Base-by-base conservation (phyloP, 371 early-diverging fungal species). In the Rhizopus stolonifer region DNA sequence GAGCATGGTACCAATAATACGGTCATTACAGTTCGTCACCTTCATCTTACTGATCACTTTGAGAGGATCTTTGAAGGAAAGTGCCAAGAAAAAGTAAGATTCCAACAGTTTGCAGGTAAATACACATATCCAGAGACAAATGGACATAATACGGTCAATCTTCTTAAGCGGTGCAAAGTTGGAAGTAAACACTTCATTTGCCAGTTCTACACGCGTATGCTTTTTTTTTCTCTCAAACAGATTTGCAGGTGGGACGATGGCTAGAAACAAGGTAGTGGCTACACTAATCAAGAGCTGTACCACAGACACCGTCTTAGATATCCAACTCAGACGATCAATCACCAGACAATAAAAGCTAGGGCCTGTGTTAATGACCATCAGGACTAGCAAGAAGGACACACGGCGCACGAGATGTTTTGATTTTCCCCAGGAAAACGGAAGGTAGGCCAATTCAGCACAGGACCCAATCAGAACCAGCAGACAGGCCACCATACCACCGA, bases 61-160 rank as follows among this genome's bases (percentile, higher is more conserved):
- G 55, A 94, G 74, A 3, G 92, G 88, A 62, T 90, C 93, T 60
- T 86, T 89, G 69, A 92, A 91, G 0, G 91, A 89, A 17, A 85
- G 70, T 0, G 89, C 86, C 57, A 93, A 69, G 80, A 90, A 92
- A 66, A 91, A 88, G 79, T 93, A 93, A 2, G 88, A 86, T 65
- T 89, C 91, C 48, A 91, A 60, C 32, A 89, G 70, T 65, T 94
- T 94, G 78, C 87, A 86, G 1, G 78, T 53, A 60, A 91, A 90
- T 1, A 93, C 86, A 33, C 81, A 73, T 1, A 73, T 56, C 95
- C 95, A 93, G 38, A 94, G 67, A 32, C 72, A 70, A 18, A 92
- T 64, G 14, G 93, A 92, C 56, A 90, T 79, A 13, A 84, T 76
- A n/a, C 90, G 84, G 44, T 91, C 91, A 1, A 81, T 83, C 10